These are phyloP conservation scores for Neopestalotiopsis sp. DNA, from an alignment of 2,329 filamentous ascomycete genomes.

Conservation along the genomic window DNA sequence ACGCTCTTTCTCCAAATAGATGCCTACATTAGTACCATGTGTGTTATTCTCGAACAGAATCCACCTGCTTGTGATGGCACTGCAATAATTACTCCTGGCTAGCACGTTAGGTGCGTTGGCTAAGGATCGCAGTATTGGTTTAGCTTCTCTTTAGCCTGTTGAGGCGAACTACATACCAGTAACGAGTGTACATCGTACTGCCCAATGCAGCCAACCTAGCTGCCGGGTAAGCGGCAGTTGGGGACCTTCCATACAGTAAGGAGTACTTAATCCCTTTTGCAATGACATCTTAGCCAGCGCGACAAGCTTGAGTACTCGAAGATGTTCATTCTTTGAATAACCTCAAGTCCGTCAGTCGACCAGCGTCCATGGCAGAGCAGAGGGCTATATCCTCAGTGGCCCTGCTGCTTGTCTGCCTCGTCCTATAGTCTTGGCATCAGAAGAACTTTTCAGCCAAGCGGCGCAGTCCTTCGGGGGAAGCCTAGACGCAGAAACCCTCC, in stretches of 20 bases:
- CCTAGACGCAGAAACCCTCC: neutral
- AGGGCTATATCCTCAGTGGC: too few species aligned
- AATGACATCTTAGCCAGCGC: too few species aligned
- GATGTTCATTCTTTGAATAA: too few species aligned
- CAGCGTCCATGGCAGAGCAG: too few species aligned
- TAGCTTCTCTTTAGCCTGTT: neutral
- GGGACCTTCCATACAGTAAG: neutral
- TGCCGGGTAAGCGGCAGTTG: slow-evolving; percentile 4
- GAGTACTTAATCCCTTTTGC: too few species aligned
- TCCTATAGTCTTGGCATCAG: neutral
- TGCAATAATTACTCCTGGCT: neutral
- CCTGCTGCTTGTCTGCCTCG: too few species aligned
- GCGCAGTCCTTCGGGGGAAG: neutral
- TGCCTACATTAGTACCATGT: neutral
- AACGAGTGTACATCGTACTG: neutral
- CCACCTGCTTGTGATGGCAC: neutral
- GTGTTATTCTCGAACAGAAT: neutral
- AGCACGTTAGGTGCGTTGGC: neutral
- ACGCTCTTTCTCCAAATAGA: neutral
- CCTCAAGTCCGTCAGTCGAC: too few species aligned
- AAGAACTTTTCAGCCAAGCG: neutral
- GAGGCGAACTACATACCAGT: neutral
- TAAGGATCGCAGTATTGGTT: neutral
- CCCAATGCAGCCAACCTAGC: neutral
- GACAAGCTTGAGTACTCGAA: too few species aligned